These are phyloP conservation scores for Coccomyxa sp. DNA, from an alignment of 139 green algal species.

Conservation along the genomic window DNA sequence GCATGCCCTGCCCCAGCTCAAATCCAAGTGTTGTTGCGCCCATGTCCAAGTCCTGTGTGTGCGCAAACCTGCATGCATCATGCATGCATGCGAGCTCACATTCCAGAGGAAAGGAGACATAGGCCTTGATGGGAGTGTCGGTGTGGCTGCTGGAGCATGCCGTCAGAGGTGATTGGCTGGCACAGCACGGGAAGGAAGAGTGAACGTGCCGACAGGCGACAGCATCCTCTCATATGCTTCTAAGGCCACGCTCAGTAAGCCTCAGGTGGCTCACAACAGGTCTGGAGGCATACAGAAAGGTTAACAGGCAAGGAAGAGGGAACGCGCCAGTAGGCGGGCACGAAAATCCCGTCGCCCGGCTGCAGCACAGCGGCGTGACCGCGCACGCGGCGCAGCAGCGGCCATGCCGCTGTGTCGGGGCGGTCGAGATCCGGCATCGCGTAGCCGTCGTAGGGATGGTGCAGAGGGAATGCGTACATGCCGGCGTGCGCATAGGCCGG, in stretches of 20 bases:
- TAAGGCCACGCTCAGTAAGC: no score
- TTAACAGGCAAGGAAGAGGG: not conserved
- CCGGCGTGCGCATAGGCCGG: conserved; percentile 44
- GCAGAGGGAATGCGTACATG: conserved; percentile 69
- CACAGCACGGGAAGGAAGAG: no score
- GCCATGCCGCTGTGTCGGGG: conserved; percentile 42
- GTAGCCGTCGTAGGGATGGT: conserved; percentile 73
- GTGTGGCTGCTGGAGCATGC: not conserved
- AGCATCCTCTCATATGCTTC: no score
- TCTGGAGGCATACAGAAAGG: no score
- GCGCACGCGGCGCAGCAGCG: conserved; percentile 22
- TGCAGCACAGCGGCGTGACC: conserved; percentile 36
- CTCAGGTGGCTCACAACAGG: no score
- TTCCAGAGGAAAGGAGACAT: not conserved
- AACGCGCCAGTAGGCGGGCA: conserved; percentile 53
- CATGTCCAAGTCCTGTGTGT: conserved; percentile 42
- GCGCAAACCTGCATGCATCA: conserved; percentile 31
- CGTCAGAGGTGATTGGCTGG: no score
- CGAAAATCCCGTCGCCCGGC: conserved; percentile 53
- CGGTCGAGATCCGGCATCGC: conserved; percentile 64
- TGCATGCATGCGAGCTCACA: not conserved
- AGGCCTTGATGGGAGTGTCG: not conserved
- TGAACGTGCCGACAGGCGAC: no score
- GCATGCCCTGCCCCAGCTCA: conserved; percentile 6
- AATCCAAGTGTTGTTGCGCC: conserved; percentile 26